Conservation (phyloP, 495 filamentous ascomycete genomes). For the Choiromyces venosus region DNA sequence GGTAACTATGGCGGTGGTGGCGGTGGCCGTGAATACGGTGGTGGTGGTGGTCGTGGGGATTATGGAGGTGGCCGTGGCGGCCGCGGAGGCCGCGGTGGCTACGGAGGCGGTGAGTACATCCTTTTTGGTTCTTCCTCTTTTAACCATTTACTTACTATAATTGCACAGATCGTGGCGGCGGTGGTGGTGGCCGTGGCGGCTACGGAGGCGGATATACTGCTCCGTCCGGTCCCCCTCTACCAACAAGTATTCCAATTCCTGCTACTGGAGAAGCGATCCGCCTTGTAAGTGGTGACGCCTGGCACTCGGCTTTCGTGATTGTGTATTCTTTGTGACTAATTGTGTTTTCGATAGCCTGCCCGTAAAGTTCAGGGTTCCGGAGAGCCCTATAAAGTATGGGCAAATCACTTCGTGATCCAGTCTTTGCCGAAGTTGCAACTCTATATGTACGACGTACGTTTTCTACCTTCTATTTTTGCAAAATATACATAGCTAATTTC, state of each 20-base stretch:
- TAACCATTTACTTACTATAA: neutral
- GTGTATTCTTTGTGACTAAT: neutral
- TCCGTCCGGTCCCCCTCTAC: constrained; percentile 18
- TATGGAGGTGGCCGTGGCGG: neutral
- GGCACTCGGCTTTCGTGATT: neutral
- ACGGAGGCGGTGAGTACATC: neutral
- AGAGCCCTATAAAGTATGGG: constrained; percentile 7
- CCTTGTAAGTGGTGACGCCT: constrained; percentile 9
- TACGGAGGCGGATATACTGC: neutral
- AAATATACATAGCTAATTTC: neutral
- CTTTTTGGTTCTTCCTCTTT: neutral
- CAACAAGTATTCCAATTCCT: constrained; percentile 15
- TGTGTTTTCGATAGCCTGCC: neutral
- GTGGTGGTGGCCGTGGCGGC: constrained; percentile 2
- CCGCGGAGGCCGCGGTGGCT: neutral
- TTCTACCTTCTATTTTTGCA: neutral
- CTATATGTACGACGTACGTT: constrained; percentile 26
- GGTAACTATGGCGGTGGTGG: neutral
- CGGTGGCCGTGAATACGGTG: neutral
- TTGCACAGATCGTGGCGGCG: neutral
- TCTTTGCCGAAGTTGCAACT: constrained; percentile 21
- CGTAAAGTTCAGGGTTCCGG: constrained; percentile 13
- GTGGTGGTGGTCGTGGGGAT: neutral
- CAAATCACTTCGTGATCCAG: constrained; percentile 30
- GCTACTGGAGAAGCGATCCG: neutral